Evolutionary conservation across 305 asterid genomes (phyloP).

Genomic region (Rubia occidens): DNA sequence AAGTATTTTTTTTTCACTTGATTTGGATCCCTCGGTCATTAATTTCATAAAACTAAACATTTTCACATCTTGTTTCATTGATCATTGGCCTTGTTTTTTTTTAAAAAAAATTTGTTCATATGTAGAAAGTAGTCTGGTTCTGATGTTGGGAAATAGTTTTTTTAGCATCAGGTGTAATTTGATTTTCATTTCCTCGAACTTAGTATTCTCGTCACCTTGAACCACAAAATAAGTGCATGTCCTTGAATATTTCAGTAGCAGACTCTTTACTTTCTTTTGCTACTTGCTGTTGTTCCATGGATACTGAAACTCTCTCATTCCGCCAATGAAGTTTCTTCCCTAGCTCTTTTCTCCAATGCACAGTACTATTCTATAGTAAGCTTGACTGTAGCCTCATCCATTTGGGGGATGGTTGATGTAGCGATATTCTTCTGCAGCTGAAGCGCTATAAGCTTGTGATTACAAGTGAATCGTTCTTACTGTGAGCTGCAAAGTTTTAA

Average conservation of each 20-base stretch:
- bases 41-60: too few relatives aligned
- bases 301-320: conserved; percentile 34
- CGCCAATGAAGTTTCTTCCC: conserved; percentile 32
- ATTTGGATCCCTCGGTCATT: too few relatives aligned
- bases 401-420: conserved; percentile 26
- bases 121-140: too few relatives aligned
- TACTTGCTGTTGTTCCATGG: conserved; percentile 35
- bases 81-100: too few relatives aligned
- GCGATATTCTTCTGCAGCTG: conserved; percentile 39
- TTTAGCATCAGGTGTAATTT: neutral
- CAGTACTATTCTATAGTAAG: conserved; percentile 33
- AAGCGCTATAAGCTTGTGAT: conserved; percentile 36
- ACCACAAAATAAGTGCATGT: neutral
- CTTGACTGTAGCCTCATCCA: conserved; percentile 8
- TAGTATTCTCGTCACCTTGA: conserved; percentile 8
- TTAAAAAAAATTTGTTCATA: too few relatives aligned
- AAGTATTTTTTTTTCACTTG: too few relatives aligned
- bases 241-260: conserved; percentile 29
- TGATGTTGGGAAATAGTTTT: too few relatives aligned
- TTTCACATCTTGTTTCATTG: too few relatives aligned
- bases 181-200: neutral
- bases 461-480: conserved; percentile 36
- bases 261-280: conserved; percentile 41
- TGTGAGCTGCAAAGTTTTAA: conserved; percentile 43
- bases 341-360: conserved; percentile 28